phyloP scores from a whole-genome alignment of 2,329 filamentous ascomycete genomes.

The Aspergillus transmontanensis region DNA sequence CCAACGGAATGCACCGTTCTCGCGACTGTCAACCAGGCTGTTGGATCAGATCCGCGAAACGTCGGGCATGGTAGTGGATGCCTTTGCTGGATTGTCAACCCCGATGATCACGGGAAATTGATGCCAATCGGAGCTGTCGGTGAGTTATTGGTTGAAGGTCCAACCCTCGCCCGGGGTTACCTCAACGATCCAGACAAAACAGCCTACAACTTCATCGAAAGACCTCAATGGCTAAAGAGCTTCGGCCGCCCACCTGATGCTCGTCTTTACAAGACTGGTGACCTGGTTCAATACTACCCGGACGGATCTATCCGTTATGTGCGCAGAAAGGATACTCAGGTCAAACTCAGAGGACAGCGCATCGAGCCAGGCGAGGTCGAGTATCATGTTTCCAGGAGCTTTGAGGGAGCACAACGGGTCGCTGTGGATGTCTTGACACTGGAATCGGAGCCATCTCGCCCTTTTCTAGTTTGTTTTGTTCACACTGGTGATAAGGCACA shows the following conservation, averaged over 20 bases:
- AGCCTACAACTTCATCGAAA: too few relatives aligned
- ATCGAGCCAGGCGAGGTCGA: slow-evolving; percentile 21
- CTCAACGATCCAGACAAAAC: background rate
- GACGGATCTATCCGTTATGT: slow-evolving; percentile 17
- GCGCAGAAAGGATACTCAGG: slow-evolving; percentile 17
- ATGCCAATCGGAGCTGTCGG: slow-evolving; percentile 42
- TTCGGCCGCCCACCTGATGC: too few relatives aligned
- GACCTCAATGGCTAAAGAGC: too few relatives aligned
- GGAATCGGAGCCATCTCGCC: too few relatives aligned
- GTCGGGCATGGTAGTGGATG: slow-evolving; percentile 37
- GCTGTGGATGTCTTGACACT: background rate
- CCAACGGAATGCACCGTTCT: too few relatives aligned
- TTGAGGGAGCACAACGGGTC: background rate
- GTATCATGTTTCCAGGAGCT: slow-evolving; percentile 1
- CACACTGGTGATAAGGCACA: too few relatives aligned
- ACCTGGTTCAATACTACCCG: slow-evolving; percentile 17
- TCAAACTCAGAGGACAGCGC: slow-evolving; percentile 22
- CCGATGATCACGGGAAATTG: slow-evolving; percentile 36
- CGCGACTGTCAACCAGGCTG: too few relatives aligned
- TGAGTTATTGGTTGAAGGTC: slow-evolving; percentile 44
- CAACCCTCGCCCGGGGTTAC: slow-evolving; percentile 28
- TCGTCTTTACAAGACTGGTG: slow-evolving; percentile 21
- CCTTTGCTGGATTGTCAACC: slow-evolving; percentile 41
- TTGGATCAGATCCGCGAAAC: slow-evolving; percentile 17
- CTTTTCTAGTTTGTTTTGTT: too few relatives aligned